These are phyloP conservation scores for Russula lepida DNA, from an alignment of 768 basidiomycete species.

Conservation along the genomic window DNA sequence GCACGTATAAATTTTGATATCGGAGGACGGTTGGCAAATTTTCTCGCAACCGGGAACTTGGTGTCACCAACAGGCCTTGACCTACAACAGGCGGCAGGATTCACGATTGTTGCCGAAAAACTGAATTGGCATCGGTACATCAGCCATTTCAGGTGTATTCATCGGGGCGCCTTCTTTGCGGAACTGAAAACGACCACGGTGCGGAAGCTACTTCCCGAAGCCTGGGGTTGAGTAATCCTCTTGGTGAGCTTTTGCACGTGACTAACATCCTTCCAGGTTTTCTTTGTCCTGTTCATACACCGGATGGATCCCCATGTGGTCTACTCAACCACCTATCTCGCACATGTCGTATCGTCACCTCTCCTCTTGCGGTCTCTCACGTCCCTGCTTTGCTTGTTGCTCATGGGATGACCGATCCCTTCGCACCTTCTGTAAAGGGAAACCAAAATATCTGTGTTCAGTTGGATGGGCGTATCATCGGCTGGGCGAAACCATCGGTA, in stretches of 20 bases:
- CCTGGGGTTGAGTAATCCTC: conserved; percentile 66
- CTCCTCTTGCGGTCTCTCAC: conserved; percentile 62
- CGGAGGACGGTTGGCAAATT: conserved; percentile 82
- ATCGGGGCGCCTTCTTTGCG: conserved; percentile 98
- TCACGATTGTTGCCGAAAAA: conserved; percentile 98
- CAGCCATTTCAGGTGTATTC: conserved; percentile 95
- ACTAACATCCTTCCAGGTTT: conserved; percentile 51
- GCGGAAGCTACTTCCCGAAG: conserved; percentile 91
- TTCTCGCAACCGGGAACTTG: conserved; percentile 95
- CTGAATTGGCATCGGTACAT: conserved; percentile 98
- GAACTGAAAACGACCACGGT: conserved; percentile 98
- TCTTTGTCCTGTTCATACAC: conserved; percentile 96
- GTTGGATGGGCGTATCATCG: conserved; percentile 91
- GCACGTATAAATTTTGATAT: conserved; percentile 84
- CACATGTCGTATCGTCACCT: conserved; percentile 84
- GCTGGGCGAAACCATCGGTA: conserved; percentile 75
- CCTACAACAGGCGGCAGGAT: conserved; percentile 95
- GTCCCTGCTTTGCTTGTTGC: conserved; percentile 74
- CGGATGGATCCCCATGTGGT: conserved; percentile 96
- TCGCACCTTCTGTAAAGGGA: conserved; percentile 74
- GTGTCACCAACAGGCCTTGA: conserved; percentile 93
- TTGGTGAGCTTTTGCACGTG: neutral
- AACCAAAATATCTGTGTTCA: conserved; percentile 79
- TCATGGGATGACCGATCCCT: conserved; percentile 92
- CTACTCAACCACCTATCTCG: conserved; percentile 93